A percentile compares a stretch with the other conserved stretches of the same genome.
Evolutionary conservation across 1,139 yeast genomes (phyloP).

Genomic region (Taiozyma sp.): DNA sequence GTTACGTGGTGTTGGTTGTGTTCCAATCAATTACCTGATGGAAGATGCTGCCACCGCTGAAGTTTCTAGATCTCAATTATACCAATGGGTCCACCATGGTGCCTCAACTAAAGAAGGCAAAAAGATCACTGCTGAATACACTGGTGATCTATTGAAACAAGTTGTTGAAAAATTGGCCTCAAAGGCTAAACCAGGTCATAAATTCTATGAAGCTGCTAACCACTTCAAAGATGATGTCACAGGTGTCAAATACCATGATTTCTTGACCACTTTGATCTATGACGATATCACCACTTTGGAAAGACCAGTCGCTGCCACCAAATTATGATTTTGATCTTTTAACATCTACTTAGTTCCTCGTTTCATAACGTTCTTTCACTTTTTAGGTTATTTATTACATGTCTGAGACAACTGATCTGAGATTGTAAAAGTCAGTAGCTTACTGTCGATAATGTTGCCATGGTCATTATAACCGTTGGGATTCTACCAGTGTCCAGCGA

Average conservation of each 20-base stretch:
- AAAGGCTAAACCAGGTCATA: conserved; percentile 46
- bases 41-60: conserved; percentile 90
- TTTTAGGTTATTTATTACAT: background rate
- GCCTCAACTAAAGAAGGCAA: conserved; percentile 56
- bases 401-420: background rate
- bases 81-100: conserved; percentile 83
- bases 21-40: conserved; percentile 79
- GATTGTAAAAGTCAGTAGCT: background rate
- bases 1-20: conserved; percentile 78
- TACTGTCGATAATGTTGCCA: background rate
- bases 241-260: conserved; percentile 62
- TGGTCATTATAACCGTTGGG: too few relatives aligned
- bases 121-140: conserved; percentile 53
- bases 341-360: too few relatives aligned
- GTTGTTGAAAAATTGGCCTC: conserved; percentile 54
- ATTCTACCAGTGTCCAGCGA: too few relatives aligned
- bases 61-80: conserved; percentile 75
- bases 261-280: conserved; percentile 57
- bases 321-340: conserved; percentile 11
- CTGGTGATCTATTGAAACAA: conserved; percentile 51
- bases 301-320: conserved; percentile 18
- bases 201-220: conserved; percentile 48
- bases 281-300: conserved; percentile 44
- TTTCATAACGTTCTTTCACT: background rate
- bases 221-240: conserved; percentile 64